These are phyloP conservation scores for Microcyclospora tardicrescens DNA, from an alignment of 2,329 filamentous ascomycete genomes.

Conservation along the genomic window DNA sequence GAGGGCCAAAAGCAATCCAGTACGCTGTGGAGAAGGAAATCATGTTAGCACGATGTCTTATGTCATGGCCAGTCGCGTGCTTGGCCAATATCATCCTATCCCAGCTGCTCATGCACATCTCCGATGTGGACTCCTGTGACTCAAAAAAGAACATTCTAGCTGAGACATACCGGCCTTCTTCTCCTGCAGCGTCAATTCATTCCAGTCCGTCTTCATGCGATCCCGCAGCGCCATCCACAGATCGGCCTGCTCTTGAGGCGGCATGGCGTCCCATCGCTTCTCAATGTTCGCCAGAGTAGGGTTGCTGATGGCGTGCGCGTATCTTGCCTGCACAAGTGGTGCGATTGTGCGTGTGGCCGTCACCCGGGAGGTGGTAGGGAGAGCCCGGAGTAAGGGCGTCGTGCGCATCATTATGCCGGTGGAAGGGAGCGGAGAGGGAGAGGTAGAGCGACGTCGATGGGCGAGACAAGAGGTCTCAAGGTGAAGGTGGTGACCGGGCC, in stretches of 20 bases:
- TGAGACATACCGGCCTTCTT: constrained; percentile 70
- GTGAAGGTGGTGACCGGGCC: no score
- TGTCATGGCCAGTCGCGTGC: not conserved
- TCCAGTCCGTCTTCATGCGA: constrained; percentile 97
- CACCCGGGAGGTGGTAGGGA: not conserved
- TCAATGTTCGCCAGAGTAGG: constrained; percentile 96
- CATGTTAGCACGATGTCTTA: constrained; percentile 9
- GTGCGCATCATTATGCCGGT: constrained; percentile 2
- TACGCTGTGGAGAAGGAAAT: constrained; percentile 57
- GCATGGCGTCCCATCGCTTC: constrained; percentile 98
- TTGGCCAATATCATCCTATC: not conserved
- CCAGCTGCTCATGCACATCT: not conserved
- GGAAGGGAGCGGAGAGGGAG: not conserved
- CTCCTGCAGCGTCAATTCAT: constrained; percentile 86
- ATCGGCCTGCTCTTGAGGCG: constrained; percentile 96
- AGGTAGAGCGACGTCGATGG: not conserved
- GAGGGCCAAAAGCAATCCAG: constrained; percentile 96
- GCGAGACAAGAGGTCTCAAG: no score
- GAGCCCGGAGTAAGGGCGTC: not conserved
- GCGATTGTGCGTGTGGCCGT: not conserved
- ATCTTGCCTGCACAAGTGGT: constrained; percentile 31
- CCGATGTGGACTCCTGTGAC: not conserved
- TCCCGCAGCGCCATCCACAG: constrained; percentile 97
- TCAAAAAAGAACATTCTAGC: not conserved
- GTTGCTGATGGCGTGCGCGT: constrained; percentile 91